Evolutionary conservation across 768 basidiomycete genomes (phyloP), one percentile per base, ranked within the genome.

Genomic region (Ramaria sp.): DNA sequence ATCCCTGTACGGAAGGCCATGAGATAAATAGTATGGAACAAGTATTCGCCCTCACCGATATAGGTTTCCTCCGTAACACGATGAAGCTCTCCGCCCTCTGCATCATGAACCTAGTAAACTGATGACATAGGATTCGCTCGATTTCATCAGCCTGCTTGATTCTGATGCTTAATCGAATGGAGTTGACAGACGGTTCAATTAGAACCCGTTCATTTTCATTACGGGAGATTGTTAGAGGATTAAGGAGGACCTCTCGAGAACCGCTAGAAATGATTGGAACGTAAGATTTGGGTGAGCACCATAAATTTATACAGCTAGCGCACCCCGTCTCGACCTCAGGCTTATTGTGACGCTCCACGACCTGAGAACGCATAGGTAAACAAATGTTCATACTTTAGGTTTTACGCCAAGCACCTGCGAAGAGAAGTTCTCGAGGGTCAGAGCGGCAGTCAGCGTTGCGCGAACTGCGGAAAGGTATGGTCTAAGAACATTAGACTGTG

Each of bases 111-210:
- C 96, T 79, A 20, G 93, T 96, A 71, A 99, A 98, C 70, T 98
- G 93, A 75, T 97, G 91, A 68, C 94, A 96, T 39, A 99, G 75
- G 64, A 98, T 96, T 51, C 88, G 82, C 68, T 99, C 96, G 60
- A 97, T 95, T 74, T 99, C 96, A 71, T 99, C 96, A 34, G 96
- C 93, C 69, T 99, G 96, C 70, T 99, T 99, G 69, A 99, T 97
- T 76, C 86, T 92, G 73, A 99, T 98, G 71, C 88, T 92, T 58
- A 99, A 77, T 42, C 96, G 85, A 68, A 98, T 90, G 1, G 93
- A 95, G 73, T 99, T 99, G 73, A 98, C 83, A 1, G 91, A 93
- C 1, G 96, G 88, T 70, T 99, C 96, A 72, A 99, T 91, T 63
- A 99, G 75, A 64, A 98, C 96, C 59, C 89, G 86, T 69, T 99